phyloP scores from a whole-genome alignment of 306 rosid species.

The Prunus davidiana region DNA sequence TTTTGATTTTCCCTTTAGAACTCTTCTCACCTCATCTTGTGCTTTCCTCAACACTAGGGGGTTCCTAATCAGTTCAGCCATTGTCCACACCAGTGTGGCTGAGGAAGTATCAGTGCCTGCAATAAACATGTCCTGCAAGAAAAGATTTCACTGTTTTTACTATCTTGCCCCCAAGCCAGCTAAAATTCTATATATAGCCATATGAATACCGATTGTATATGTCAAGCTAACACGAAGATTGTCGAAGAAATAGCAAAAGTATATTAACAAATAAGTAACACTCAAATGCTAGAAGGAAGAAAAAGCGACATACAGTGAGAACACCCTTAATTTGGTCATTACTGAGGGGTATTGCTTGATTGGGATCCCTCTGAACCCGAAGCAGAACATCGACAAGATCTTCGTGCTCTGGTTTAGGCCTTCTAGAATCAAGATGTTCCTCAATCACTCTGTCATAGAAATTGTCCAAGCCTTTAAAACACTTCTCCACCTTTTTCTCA shows the following conservation, averaged over 20 bases:
- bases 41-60: constrained; percentile 17
- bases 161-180: neutral
- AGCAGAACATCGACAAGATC: constrained; percentile 44
- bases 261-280: neutral
- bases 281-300: neutral
- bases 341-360: constrained; percentile 11
- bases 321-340: constrained; percentile 32
- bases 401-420: constrained; percentile 19
- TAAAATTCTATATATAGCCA: no score
- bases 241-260: neutral
- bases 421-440: constrained; percentile 26
- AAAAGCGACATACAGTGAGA: constrained; percentile 20
- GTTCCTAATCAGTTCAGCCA: constrained; percentile 29
- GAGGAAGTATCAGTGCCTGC: constrained; percentile 31
- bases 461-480: constrained; percentile 26
- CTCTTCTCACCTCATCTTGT: constrained; percentile 25
- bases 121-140: constrained; percentile 23
- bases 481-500: constrained; percentile 29
- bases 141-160: no score
- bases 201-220: no score
- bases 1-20: constrained; percentile 10
- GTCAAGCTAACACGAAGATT: no score
- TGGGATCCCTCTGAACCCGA: constrained; percentile 35
- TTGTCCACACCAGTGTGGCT: constrained; percentile 25
- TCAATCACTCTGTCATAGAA: constrained; percentile 40